phyloP scores from a whole-genome alignment of 116 monocot species.

The Trichopus zeylanicus region DNA sequence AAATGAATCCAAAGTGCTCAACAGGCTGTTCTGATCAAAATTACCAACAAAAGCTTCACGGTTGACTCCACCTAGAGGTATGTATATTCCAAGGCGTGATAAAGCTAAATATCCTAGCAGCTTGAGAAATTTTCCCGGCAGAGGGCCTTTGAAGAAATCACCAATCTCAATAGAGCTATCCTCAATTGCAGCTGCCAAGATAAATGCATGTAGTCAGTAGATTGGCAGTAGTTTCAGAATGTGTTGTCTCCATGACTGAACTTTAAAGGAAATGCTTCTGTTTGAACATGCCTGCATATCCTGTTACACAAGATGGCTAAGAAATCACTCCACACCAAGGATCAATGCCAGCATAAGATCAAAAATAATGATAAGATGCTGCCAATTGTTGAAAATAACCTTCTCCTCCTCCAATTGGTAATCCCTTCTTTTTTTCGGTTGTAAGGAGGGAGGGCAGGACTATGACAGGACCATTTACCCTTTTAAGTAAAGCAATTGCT shows the following conservation, averaged over 20 bases:
- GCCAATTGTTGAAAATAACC: background rate
- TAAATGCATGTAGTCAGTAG: background rate
- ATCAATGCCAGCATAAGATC: background rate
- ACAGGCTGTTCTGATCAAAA: constrained; percentile 78
- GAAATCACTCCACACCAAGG: background rate
- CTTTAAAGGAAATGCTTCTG: background rate
- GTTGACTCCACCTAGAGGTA: constrained; percentile 96
- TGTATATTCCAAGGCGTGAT: constrained; percentile 85
- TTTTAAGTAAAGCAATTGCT: no score
- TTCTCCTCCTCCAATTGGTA: background rate
- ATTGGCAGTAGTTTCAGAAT: background rate
- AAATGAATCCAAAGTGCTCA: constrained; percentile 96
- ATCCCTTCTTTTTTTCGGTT: background rate
- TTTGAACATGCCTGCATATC: background rate
- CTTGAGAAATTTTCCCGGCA: constrained; percentile 92
- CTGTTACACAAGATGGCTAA: background rate
- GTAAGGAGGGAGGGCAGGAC: no score
- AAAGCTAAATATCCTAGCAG: constrained; percentile 80
- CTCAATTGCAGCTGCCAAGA: constrained; percentile 83
- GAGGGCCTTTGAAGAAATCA: constrained; percentile 95
- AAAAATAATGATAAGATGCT: background rate
- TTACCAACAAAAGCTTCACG: constrained; percentile 86
- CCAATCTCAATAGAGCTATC: constrained; percentile 92
- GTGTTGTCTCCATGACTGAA: background rate
- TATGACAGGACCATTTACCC: no score